phyloP scores from a whole-genome alignment of 768 basidiomycete genomes.

The Lyophyllum semitale region DNA sequence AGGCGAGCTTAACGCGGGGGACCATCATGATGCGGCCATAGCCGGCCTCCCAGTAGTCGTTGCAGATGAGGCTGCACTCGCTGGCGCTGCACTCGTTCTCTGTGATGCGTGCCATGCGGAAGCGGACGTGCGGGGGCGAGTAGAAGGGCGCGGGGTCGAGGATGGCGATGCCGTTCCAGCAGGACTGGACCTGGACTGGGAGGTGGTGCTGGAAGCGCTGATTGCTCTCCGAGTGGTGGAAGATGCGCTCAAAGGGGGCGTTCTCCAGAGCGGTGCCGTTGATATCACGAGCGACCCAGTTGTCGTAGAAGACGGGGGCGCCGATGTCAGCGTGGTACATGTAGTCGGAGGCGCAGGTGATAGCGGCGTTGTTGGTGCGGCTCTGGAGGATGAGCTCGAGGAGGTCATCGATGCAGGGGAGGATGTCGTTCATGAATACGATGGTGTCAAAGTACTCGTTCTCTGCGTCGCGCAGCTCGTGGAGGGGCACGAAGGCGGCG shows the following conservation, averaged over 20 bases:
- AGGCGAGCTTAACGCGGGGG: constrained; percentile 93
- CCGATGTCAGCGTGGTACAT: constrained; percentile 98
- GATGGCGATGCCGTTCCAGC: constrained; percentile 98
- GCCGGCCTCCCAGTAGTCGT: constrained; percentile 96
- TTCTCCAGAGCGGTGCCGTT: constrained; percentile 99
- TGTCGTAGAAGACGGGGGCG: constrained; percentile 95
- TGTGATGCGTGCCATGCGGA: constrained; percentile 90
- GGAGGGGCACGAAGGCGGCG: constrained; percentile 91
- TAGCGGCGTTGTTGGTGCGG: constrained; percentile 91
- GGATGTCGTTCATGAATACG: constrained; percentile 99
- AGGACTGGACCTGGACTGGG: constrained; percentile 94
- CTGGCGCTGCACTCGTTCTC: constrained; percentile 93
- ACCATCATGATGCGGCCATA: constrained; percentile 99
- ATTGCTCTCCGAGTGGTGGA: constrained; percentile 79
- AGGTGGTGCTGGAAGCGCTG: constrained; percentile 89
- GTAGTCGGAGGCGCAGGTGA: constrained; percentile 98
- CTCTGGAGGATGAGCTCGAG: constrained; percentile 98
- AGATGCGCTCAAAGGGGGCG: constrained; percentile 92
- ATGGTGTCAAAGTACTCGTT: constrained; percentile 96
- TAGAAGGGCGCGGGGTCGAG: constrained; percentile 97
- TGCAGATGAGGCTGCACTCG: constrained; percentile 96
- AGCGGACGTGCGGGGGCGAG: constrained; percentile 83
- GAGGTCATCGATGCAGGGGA: constrained; percentile 96
- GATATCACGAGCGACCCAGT: constrained; percentile 98
- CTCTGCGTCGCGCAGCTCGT: constrained; percentile 89